These are phyloP conservation scores for Schoenoplectus triqueter DNA, from an alignment of 202 grass and related monocot genomes.

Conservation along the genomic window DNA sequence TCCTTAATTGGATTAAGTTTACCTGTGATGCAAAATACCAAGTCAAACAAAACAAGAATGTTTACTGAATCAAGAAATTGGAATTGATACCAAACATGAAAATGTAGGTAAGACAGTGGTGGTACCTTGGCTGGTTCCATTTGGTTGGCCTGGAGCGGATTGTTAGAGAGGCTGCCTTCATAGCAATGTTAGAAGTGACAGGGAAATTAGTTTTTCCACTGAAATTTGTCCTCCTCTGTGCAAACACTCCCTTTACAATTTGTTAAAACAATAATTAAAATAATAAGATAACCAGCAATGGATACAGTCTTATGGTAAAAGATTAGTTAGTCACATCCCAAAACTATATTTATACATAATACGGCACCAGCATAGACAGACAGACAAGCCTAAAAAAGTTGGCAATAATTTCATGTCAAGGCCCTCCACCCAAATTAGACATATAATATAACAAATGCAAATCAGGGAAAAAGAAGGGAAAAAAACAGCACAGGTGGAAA, in stretches of 20 bases:
- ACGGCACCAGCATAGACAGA: background rate
- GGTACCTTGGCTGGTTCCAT: slow-evolving; percentile 84
- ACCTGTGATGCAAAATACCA: slow-evolving; percentile 11
- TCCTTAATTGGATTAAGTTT: slow-evolving; percentile 23
- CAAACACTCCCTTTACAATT: slow-evolving; percentile 63
- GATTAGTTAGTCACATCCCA: background rate
- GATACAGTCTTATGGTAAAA: background rate
- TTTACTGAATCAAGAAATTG: background rate
- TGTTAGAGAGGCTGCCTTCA: slow-evolving; percentile 62
- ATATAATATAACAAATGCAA: no score
- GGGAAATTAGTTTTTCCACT: slow-evolving; percentile 70
- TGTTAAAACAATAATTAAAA: background rate
- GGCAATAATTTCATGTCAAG: background rate
- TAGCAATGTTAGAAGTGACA: slow-evolving; percentile 65
- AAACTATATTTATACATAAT: background rate
- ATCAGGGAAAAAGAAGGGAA: background rate
- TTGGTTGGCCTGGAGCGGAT: slow-evolving; percentile 49
- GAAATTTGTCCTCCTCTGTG: slow-evolving; percentile 83
- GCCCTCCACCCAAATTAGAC: slow-evolving; percentile 16
- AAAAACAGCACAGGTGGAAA: background rate
- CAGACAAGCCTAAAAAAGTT: background rate
- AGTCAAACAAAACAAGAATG: background rate
- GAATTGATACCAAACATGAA: background rate
- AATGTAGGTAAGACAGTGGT: background rate
- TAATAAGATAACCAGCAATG: background rate